Percentiles rank a stretch among this genome's conserved stretches.
phyloP scores from a whole-genome alignment of 805 yeast species.

The Metschnikowia similis region DNA sequence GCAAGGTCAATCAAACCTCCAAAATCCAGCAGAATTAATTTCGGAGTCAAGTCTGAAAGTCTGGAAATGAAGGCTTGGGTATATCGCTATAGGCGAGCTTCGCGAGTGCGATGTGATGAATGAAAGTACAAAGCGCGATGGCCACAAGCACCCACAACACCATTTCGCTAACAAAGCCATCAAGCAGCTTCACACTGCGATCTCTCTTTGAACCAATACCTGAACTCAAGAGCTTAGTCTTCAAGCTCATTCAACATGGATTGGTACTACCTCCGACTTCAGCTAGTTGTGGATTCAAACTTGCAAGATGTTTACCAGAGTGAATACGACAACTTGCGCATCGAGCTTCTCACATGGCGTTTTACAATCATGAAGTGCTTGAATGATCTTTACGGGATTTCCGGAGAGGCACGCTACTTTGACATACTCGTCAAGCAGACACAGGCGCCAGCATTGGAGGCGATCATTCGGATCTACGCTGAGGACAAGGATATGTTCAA shows the following conservation, averaged over 20 bases:
- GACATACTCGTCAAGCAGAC: constrained; percentile 21
- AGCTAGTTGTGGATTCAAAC: constrained; percentile 23
- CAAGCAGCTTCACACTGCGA: too few species aligned
- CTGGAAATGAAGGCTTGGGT: background rate
- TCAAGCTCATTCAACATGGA: constrained; percentile 6
- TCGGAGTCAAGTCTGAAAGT: background rate
- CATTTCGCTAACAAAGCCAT: background rate
- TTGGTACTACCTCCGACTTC: constrained; percentile 24
- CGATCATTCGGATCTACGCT: constrained; percentile 25
- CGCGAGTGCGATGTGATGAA: too few species aligned
- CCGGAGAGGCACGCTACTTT: constrained; percentile 31
- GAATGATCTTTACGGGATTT: constrained; percentile 28
- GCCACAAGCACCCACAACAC: too few species aligned
- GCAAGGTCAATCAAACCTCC: too few species aligned
- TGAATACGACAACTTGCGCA: constrained; percentile 14
- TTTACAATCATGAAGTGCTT: constrained; percentile 22
- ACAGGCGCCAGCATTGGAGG: constrained; percentile 12
- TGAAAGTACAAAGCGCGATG: too few species aligned
- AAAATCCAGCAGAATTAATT: too few species aligned
- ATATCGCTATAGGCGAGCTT: too few species aligned
- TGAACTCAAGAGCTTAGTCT: too few species aligned
- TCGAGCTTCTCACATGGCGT: constrained; percentile 33
- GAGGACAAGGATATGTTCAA: constrained; percentile 28
- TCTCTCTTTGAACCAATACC: too few species aligned
- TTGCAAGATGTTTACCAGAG: constrained; percentile 8